phyloP scores from a whole-genome alignment of 164 flowering plant genomes.

The Tetrastigma voinierianum region DNA sequence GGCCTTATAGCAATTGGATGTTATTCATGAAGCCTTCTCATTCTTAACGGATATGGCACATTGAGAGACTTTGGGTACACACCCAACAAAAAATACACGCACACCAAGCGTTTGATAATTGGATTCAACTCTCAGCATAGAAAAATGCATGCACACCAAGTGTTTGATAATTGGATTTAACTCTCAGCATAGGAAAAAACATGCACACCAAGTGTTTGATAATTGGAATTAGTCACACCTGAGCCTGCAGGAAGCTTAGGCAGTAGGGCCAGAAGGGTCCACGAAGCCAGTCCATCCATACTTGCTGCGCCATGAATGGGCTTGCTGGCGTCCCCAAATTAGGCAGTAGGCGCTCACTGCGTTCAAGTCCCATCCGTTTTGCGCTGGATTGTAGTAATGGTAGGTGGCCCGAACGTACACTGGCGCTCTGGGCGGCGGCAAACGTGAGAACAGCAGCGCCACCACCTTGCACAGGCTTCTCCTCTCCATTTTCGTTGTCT shows the following conservation, averaged over 20 bases:
- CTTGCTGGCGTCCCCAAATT: slow-evolving; percentile 55
- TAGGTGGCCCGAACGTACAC: slow-evolving; percentile 33
- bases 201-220: too few relatives aligned
- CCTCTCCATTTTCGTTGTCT: too few relatives aligned
- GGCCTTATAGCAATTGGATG: too few relatives aligned
- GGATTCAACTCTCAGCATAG: too few relatives aligned
- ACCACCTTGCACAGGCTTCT: background rate
- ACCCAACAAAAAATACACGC: too few relatives aligned
- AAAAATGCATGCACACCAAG: too few relatives aligned
- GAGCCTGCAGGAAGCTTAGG: slow-evolving; percentile 51
- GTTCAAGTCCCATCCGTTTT: slow-evolving; percentile 16
- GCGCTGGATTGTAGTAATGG: slow-evolving; percentile 21
- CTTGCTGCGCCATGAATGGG: slow-evolving; percentile 46
- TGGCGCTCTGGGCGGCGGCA: slow-evolving; percentile 17
- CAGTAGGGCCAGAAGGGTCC: slow-evolving; percentile 51
- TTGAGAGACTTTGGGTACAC: too few relatives aligned
- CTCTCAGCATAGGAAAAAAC: too few relatives aligned
- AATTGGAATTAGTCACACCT: slow-evolving; percentile 22
- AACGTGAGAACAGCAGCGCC: background rate
- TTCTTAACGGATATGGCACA: too few relatives aligned
- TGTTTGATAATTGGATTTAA: too few relatives aligned
- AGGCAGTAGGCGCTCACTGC: slow-evolving; percentile 33
- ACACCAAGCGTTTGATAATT: too few relatives aligned
- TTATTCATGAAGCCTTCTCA: too few relatives aligned
- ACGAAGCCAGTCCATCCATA: slow-evolving; percentile 66